phyloP scores from a whole-genome alignment of 1,284 basidiomycete species.

The Termitomyces sp. region DNA sequence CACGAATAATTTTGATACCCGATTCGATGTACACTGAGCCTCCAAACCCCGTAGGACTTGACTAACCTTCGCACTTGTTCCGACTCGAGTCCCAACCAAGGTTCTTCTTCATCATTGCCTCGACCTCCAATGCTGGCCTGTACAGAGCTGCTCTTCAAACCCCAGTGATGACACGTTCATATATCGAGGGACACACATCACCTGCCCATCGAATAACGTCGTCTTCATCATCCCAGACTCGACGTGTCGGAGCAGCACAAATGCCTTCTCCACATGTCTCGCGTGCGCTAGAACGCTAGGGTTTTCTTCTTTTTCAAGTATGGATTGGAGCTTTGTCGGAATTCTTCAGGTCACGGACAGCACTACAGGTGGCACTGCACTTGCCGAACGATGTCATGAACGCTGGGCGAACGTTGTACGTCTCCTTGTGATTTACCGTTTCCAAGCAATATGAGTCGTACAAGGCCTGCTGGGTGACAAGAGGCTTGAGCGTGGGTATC shows the following conservation, averaged over 20 bases:
- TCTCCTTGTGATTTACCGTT: neutral
- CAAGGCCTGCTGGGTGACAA: constrained; percentile 5
- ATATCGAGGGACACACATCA: constrained; percentile 1
- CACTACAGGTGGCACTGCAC: constrained; percentile 8
- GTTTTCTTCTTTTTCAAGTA: constrained; percentile 8
- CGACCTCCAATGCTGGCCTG: constrained; percentile 11
- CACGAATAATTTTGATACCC: neutral
- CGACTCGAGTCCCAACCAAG: neutral
- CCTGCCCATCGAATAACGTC: constrained; percentile 2
- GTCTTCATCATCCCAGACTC: constrained; percentile 6
- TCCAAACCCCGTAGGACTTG: constrained; percentile 7
- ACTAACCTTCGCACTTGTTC: constrained; percentile 2
- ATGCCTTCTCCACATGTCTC: constrained; percentile 9
- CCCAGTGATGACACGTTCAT: constrained; percentile 11
- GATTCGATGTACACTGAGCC: neutral
- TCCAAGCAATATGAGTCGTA: constrained; percentile 8
- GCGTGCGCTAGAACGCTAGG: constrained; percentile 11
- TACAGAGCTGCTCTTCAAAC: constrained; percentile 11
- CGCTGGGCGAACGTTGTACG: constrained; percentile 6
- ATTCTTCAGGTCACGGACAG: constrained; percentile 9
- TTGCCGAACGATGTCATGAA: constrained; percentile 14
- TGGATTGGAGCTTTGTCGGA: constrained; percentile 1
- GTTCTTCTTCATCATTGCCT: constrained; percentile 11
- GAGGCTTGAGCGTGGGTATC: constrained; percentile 2
- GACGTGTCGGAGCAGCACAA: constrained; percentile 7